Percentiles rank a stretch among this genome's conserved stretches.
Evolutionary conservation across 352 stramenopile species (phyloP).

Genomic region (Phytophthora melonis): DNA sequence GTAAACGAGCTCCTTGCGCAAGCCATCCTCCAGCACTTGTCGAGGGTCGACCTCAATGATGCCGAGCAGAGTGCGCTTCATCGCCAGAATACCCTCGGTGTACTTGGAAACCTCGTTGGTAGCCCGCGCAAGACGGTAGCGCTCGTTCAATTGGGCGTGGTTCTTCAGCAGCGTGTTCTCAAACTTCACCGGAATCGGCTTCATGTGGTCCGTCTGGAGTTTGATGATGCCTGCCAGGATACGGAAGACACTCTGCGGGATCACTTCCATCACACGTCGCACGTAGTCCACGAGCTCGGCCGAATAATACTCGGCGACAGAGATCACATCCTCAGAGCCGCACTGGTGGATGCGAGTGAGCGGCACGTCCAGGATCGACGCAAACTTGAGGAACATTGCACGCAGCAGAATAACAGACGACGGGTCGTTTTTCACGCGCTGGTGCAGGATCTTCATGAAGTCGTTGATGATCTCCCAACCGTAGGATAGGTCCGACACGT

Average conservation of each 20-base stretch:
- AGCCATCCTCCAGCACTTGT: slow-evolving; percentile 93
- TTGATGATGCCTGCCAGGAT: slow-evolving; percentile 94
- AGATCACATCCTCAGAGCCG: slow-evolving; percentile 92
- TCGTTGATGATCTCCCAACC: slow-evolving; percentile 95
- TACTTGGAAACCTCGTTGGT: slow-evolving; percentile 97
- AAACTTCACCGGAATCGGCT: slow-evolving; percentile 92
- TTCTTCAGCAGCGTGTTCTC: slow-evolving; percentile 94
- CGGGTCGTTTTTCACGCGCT: slow-evolving; percentile 93
- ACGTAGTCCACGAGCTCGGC: slow-evolving; percentile 95
- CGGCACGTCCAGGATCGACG: slow-evolving; percentile 94
- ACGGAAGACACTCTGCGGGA: slow-evolving; percentile 95
- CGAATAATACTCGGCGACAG: slow-evolving; percentile 95
- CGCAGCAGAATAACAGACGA: slow-evolving; percentile 93
- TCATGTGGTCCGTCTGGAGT: slow-evolving; percentile 93
- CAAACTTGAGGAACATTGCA: slow-evolving; percentile 95
- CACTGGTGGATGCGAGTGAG: slow-evolving; percentile 94
- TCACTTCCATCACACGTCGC: slow-evolving; percentile 94
- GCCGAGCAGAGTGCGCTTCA: slow-evolving; percentile 95
- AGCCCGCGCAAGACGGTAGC: slow-evolving; percentile 92
- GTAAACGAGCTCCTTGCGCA: slow-evolving; percentile 95
- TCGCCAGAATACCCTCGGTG: slow-evolving; percentile 94
- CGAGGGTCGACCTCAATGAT: slow-evolving; percentile 95
- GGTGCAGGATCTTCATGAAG: slow-evolving; percentile 95
- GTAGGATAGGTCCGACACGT: slow-evolving; percentile 95
- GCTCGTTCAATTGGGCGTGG: slow-evolving; percentile 92